Percentiles rank a stretch among this genome's conserved stretches.
These are phyloP conservation scores for Corchorus capsularis DNA, from an alignment of 345 rosid genomes.

Conservation along the genomic window DNA sequence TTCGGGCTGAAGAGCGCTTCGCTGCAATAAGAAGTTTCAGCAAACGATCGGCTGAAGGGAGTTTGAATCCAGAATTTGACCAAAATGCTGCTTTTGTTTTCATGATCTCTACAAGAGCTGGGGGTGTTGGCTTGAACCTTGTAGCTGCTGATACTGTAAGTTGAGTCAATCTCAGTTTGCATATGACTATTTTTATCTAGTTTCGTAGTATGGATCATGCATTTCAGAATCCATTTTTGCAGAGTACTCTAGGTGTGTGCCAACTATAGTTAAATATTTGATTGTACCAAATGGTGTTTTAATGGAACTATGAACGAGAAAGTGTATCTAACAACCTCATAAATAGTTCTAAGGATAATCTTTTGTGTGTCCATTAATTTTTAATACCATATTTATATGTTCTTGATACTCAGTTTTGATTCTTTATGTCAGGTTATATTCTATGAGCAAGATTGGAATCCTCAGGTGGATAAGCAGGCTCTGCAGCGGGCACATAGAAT, in stretches of 20 bases:
- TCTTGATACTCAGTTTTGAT: constrained; percentile 18
- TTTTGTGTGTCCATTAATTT: not conserved
- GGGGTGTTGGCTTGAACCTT: constrained; percentile 95
- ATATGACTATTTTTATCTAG: not conserved
- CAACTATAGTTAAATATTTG: not conserved
- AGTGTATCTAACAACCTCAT: not conserved
- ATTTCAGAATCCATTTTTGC: not conserved
- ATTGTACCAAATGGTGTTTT: not conserved
- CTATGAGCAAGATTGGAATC: constrained; percentile 97
- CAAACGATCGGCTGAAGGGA: constrained; percentile 34
- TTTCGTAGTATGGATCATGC: not conserved
- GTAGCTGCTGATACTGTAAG: constrained; percentile 91
- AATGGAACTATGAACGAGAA: constrained; percentile 3
- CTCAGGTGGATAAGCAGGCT: constrained; percentile 94
- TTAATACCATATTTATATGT: not conserved
- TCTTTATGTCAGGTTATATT: constrained; percentile 63
- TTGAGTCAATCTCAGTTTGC: constrained; percentile 10
- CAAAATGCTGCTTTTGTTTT: constrained; percentile 68
- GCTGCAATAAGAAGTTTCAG: constrained; percentile 89
- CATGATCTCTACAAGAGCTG: constrained; percentile 93
- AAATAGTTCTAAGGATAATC: constrained; percentile 7
- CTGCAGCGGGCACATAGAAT: constrained; percentile 91
- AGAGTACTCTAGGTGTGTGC: not conserved
- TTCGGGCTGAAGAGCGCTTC: constrained; percentile 93
- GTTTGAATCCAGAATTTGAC: constrained; percentile 21